Base-by-base conservation (phyloP, 331 rosid species). In the Rhamnella rubrinervis region DNA sequence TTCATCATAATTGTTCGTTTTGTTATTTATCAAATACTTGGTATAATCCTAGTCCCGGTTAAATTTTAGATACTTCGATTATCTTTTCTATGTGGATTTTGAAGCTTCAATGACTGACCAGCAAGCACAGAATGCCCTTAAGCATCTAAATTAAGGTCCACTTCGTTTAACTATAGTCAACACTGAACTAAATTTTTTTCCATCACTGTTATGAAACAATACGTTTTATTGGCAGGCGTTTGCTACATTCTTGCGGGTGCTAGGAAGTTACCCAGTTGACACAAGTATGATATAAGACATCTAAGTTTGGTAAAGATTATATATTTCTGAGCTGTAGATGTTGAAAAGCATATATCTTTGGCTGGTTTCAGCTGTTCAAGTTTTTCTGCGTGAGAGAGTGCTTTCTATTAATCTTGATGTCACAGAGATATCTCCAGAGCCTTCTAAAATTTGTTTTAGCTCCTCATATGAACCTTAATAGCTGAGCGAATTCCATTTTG, bases 71-170 rank as follows among this genome's bases (percentile, higher is more conserved):
- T 86, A 85, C 77, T 95, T 95, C 57, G 99, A 87, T 82, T 95
- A 91, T 80, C 93, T 85, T 74, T 95, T 95, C 74, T 95, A 91
- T 79, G 95, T 89, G 76, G 99, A 95, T 82, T 89, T 89, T 73
- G 99, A 95, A 78, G 95, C 96, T 39, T 95, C 99, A 58, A 91
- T 95, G 99, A 97, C 99, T 77, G 91, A 95, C 55, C 86, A 85
- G 70, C 86, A 38, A 61, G 97, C 99, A 46, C 97, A 95, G 76
- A 95, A 95, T 65, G 99, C 99, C 67, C 86, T 95, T 26, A 65
- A 83, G 75, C 89, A 91, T 82, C 83, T 95, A 23, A 83, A 23
- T 23, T 23, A 23, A 87, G 75, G 99, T 95, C 62, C 37, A 74
- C 72, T 72, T 56, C 53, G 15, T 65, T 80, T 55, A 46, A 75